Base-by-base conservation (phyloP, 2,329 filamentous ascomycete species). In the Sporothrix brunneoviolacea region DNA sequence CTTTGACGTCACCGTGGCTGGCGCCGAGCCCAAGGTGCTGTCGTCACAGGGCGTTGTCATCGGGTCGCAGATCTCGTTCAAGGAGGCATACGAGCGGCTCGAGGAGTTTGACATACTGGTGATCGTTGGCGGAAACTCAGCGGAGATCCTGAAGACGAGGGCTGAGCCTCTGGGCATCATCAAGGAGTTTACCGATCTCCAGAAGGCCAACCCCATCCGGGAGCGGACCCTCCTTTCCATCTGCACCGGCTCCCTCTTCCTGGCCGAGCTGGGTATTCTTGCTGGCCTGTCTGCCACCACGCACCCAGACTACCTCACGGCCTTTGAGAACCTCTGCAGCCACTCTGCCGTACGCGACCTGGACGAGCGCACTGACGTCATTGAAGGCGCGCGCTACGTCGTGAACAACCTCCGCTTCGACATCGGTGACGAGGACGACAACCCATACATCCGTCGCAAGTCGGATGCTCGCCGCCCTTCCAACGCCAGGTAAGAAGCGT, bases 331-430 rank as follows among this genome's bases (percentile, higher is more conserved):
- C 60, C 70, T 90, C 59, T 90, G 86, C 74, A 86, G 85, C 66
- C 82, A 88, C 57, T 80, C 82, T 42, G 79, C 85, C 40, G 79
- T 80, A 52, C 76, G 82, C 56, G 82, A 87, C 65, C 73, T 86
- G 58, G 78, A 81, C 51, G 84, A 90, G 71, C 83, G 86, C 63
- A 89, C 86, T 60, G 87, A 93, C 62, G 85, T 93, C 56, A 78
- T 91, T 62, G 87, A 93, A 63, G 84, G 88, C 57, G 76, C 77
- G 62, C 79, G 88, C 62, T 94, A 93, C 64, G 88, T 94, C 18
- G 88, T 94, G 66, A 94, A 94, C 76, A 93, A 94, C 70, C 83
- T 90, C 53, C 85, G 88, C 59, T 94, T 91, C 66, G 88, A 93
- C 60, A 74, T 93, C 59, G 84, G 85, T 54, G 82, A 91, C 62